Evolutionary conservation across 2,329 filamentous ascomycete species (phyloP), one percentile per base, ranked within the genome.

Genomic region (Penicillium psychrosexuale): DNA sequence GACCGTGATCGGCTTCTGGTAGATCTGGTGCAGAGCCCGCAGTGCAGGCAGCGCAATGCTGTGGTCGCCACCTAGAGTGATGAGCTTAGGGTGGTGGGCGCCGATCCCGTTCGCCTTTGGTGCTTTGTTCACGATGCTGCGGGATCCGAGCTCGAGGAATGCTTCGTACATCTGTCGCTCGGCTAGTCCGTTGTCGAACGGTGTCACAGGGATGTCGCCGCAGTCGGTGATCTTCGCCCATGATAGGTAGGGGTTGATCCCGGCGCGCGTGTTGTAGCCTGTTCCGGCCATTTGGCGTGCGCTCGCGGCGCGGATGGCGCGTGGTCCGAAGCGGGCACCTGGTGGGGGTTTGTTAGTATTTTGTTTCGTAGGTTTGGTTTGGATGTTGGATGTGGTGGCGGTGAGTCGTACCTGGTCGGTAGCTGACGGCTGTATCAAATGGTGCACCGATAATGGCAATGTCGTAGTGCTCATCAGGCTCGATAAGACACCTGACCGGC

Each of bases 221-320:
- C 92, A 97, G 77, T 97, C 92, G 47, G 93, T 78, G 56, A 96
- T 84, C 37, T 78, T 84, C 0, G 89, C 88, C 88, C 89, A 93
- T 51, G 82, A 87, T 38, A 79, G 78, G 75, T 94, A 96, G 0
- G 92, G 91, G 72, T 96, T 97, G 62, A 96, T 82, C 37, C 81
- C 82, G 1, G 90, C 91, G 22, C 91, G 85, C 2, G 88, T 84
- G 74, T 96, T 96, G 81, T 89, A 91, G 68, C 88, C 88, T 39
- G 90, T 84, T 71, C 88, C 90, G 3, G 85, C 82, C 13, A 88
- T 90, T 75, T 96, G 91, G 19, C 91, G 85, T 8, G 87, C 82
- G 31, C 90, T 93, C 38, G 90, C 91, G 37, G 89, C 86, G 53
- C 92, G 87, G 67, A 97, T 96, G 39, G 90, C 90, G 42, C 90